phyloP scores from a whole-genome alignment of 2,329 filamentous ascomycete species.

The Clonostachys sp. region DNA sequence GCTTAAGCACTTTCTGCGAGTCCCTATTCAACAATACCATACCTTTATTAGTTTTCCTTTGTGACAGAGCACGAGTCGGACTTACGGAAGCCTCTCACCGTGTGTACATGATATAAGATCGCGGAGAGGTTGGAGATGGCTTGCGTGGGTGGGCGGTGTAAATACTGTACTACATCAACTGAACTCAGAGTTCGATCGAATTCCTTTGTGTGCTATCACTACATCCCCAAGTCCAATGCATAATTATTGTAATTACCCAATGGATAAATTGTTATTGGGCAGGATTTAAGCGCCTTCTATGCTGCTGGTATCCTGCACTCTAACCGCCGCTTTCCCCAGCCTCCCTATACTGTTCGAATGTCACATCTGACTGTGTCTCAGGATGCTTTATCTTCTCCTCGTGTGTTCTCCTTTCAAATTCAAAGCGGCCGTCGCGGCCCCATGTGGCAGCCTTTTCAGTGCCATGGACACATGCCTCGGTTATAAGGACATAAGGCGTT shows the following conservation, averaged over 20 bases:
- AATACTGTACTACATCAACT: constrained; percentile 38
- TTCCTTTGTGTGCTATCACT: too few species aligned
- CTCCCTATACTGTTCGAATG: constrained; percentile 37
- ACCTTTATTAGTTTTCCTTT: constrained; percentile 5
- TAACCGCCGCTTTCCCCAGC: constrained; percentile 43
- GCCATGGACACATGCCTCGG: constrained; percentile 62
- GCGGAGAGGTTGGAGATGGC: not conserved
- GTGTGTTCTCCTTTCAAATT: constrained; percentile 62
- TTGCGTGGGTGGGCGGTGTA: constrained; percentile 20
- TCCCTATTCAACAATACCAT: not conserved
- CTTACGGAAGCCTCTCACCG: too few species aligned
- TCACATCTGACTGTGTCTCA: constrained; percentile 24
- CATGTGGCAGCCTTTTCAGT: constrained; percentile 56
- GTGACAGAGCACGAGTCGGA: constrained; percentile 3
- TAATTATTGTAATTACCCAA: too few species aligned
- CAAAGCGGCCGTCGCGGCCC: constrained; percentile 66
- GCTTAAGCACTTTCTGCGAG: constrained; percentile 3
- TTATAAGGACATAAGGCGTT: constrained; percentile 70
- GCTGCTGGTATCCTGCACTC: constrained; percentile 3
- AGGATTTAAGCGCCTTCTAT: not conserved
- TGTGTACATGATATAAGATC: too few species aligned
- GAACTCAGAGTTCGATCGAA: constrained; percentile 8
- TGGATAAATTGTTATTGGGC: not conserved
- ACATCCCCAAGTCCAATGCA: too few species aligned
- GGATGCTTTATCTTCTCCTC: constrained; percentile 40